These are phyloP conservation scores for Pichia sporocuriosa DNA, from an alignment of 805 yeast genomes.

Conservation along the genomic window DNA sequence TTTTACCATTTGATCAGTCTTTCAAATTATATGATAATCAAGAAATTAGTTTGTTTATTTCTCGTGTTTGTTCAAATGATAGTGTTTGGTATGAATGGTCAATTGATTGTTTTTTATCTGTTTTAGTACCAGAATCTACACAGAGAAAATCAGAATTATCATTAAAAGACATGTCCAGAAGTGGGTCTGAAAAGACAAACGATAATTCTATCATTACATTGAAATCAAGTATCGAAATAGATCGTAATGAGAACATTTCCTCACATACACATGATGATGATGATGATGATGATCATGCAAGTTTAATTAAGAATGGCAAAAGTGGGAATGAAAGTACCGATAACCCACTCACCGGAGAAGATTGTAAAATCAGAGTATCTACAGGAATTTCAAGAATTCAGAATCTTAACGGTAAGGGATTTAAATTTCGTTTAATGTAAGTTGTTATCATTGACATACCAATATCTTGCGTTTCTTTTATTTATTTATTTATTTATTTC, in stretches of 20 bases:
- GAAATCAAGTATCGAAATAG: background rate
- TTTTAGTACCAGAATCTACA: slow-evolving; percentile 8
- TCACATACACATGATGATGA: slow-evolving; percentile 1
- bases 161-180: background rate
- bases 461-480: too few species aligned
- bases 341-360: too few species aligned
- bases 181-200: background rate
- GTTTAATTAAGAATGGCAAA: too few species aligned
- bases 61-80: slow-evolving; percentile 37
- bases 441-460: too few species aligned
- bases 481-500: too few species aligned
- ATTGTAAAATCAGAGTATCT: slow-evolving; percentile 34
- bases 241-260: background rate
- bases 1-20: slow-evolving; percentile 55
- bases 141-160: background rate
- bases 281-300: too few species aligned
- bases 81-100: slow-evolving; percentile 68
- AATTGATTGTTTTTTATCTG: slow-evolving; percentile 43
- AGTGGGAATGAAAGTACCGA: too few species aligned
- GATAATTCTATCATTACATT: background rate
- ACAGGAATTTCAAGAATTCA: slow-evolving; percentile 37
- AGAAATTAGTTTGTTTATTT: slow-evolving; percentile 45
- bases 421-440: slow-evolving; percentile 1
- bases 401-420: slow-evolving; percentile 31
- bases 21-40: slow-evolving; percentile 46